Percentiles rank a stretch among this genome's conserved stretches.
These are phyloP conservation scores for Gossypium gossypioides DNA, from an alignment of 441 rosid genomes.

Conservation along the genomic window DNA sequence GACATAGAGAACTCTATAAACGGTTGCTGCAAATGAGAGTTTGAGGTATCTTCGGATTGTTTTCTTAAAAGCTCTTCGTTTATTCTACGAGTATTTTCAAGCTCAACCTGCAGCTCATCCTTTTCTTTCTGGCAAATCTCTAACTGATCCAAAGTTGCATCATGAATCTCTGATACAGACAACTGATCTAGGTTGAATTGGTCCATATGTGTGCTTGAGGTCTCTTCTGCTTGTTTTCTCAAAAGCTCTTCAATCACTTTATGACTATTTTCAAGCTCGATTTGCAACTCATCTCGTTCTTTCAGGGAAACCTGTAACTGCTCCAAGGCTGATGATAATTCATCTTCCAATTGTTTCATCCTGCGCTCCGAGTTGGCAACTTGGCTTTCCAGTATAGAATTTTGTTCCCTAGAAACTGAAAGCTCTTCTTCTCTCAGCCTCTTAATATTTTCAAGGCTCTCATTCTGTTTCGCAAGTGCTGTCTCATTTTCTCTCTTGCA, in stretches of 20 bases:
- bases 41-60: slow-evolving; percentile 22
- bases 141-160: slow-evolving; percentile 25
- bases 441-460: slow-evolving; percentile 29
- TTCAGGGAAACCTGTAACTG: slow-evolving; percentile 27
- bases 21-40: slow-evolving; percentile 15
- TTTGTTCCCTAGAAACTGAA: slow-evolving; percentile 31
- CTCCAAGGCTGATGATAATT: slow-evolving; percentile 32
- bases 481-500: slow-evolving; percentile 38
- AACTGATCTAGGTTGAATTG: background rate
- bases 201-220: background rate
- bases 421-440: slow-evolving; percentile 39
- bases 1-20: slow-evolving; percentile 26
- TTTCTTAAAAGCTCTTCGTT: slow-evolving; percentile 34
- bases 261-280: slow-evolving; percentile 35
- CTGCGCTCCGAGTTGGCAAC: slow-evolving; percentile 21
- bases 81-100: slow-evolving; percentile 34
- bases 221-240: slow-evolving; percentile 18
- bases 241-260: slow-evolving; percentile 41
- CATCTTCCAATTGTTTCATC: slow-evolving; percentile 23
- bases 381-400: slow-evolving; percentile 26
- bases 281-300: slow-evolving; percentile 34
- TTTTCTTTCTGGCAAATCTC: slow-evolving; percentile 33
- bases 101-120: slow-evolving; percentile 33
- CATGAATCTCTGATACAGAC: slow-evolving; percentile 28
- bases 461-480: slow-evolving; percentile 28